Evolutionary conservation across 2,329 filamentous ascomycete species (phyloP), one percentile per base, ranked within the genome.

Genomic region (Trichoderma breve): DNA sequence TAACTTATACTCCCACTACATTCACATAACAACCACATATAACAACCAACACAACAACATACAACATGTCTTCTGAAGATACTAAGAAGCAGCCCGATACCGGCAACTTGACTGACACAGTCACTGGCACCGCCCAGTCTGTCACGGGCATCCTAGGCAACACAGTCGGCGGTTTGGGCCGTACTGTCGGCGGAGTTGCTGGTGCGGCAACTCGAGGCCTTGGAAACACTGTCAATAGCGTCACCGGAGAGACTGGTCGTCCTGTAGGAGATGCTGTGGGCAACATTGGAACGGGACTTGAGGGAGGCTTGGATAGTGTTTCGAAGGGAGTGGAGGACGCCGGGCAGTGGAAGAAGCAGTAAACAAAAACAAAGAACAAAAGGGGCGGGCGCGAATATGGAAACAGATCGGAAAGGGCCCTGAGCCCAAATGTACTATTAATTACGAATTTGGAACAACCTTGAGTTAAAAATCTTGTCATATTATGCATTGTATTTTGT

Each of bases 291-390:
- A 85, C 83, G 2, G 88, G 88, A 0, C 74, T 90, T 3, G 83
- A 89, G 80, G 81, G 83, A 58, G 89, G 86, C 2, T 79, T 83
- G 47, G 81, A 82, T 57, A 81, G 79, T 61, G 82, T 89, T 2
- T 84, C 85, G 15, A 84, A 86, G 79, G 87, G 88, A 0, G 84
- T 87, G 7, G 87, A 90, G 80, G 82, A 89, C 76, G 88, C 88
- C 12, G 88, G 88, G 3, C 80, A 89, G 77, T 89, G 87, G 87
- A 87, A 86, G 81, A 83, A 80, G 72, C 73, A 78, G 73, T 77
- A 74, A 43, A 9, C 39, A 43, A 75, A 53, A n/a, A 21, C n/a
- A 11, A 24, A 11, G 21, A 3, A 21, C 0, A 51, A 21, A 47
- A 34, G 9, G 12, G 18, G 3, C 7, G 5, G 24, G 36, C n/a